phyloP scores from a whole-genome alignment of 208 protist species.

The Crithidia brevicula region DNA sequence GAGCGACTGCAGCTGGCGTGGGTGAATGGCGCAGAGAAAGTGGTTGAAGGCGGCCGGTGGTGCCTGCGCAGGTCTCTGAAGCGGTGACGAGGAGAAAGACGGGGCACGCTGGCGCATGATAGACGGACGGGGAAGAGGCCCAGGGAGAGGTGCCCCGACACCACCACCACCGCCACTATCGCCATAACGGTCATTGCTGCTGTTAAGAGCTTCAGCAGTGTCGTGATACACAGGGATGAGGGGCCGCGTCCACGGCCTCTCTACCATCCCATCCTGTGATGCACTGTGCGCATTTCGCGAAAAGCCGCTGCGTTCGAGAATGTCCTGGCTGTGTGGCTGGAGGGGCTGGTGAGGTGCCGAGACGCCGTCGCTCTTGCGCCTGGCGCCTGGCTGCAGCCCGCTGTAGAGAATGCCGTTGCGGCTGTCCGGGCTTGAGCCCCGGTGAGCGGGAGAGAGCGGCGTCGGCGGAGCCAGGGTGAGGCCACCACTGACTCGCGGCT shows the following conservation, averaged over 20 bases:
- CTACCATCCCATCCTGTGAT: background rate
- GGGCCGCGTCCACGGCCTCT: background rate
- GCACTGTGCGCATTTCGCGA: background rate
- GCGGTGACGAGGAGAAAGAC: background rate
- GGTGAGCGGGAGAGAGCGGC: background rate
- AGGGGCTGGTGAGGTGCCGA: background rate
- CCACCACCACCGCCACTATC: background rate
- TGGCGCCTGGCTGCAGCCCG: background rate
- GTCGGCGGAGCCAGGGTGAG: constrained; percentile 4
- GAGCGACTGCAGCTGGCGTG: constrained; percentile 41
- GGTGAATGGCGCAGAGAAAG: constrained; percentile 54
- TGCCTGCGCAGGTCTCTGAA: background rate
- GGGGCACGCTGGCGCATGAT: background rate
- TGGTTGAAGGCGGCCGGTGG: constrained; percentile 24
- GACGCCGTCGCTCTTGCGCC: background rate
- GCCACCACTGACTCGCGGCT: background rate
- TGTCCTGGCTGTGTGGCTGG: too few relatives aligned
- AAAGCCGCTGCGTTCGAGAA: background rate
- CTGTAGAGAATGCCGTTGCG: constrained; percentile 12
- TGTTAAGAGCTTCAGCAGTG: background rate
- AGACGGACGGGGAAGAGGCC: background rate
- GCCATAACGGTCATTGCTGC: too few relatives aligned
- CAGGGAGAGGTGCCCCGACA: background rate
- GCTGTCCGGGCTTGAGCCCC: background rate
- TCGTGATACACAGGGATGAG: background rate